Conservation (phyloP, 2,329 filamentous ascomycete genomes). For the Teratosphaeria gauchensis region DNA sequence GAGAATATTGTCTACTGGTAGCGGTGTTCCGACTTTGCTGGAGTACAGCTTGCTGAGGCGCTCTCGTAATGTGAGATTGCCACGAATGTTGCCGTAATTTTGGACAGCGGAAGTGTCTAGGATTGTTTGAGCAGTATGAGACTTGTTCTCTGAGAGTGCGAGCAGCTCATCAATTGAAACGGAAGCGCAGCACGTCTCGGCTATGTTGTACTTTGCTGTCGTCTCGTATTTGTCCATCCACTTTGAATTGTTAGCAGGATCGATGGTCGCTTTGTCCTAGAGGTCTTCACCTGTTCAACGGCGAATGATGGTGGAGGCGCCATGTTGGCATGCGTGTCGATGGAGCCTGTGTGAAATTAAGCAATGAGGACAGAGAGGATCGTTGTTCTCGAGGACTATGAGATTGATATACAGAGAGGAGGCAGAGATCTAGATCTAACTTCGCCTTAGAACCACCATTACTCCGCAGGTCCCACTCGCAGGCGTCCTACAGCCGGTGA, state of each 20-base stretch:
- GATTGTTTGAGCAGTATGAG: constrained; percentile 30
- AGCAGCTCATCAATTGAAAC: constrained; percentile 61
- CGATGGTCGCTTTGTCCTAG: neutral
- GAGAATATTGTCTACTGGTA: constrained; percentile 55
- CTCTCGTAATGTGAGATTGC: constrained; percentile 52
- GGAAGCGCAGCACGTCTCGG: constrained; percentile 69
- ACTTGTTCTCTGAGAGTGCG: constrained; percentile 48
- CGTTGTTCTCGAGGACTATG: neutral
- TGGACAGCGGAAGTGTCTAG: constrained; percentile 49
- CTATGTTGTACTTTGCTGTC: constrained; percentile 55
- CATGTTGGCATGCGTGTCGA: constrained; percentile 7
- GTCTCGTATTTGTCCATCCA: constrained; percentile 50
- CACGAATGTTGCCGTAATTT: constrained; percentile 65
- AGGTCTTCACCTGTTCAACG: constrained; percentile 54
- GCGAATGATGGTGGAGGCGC: constrained; percentile 43
- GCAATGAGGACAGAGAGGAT: neutral
- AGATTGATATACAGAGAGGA: neutral
- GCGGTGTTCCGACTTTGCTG: constrained; percentile 38
- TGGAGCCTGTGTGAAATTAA: neutral
- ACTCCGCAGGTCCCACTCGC: neutral
- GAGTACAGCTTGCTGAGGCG: constrained; percentile 59
- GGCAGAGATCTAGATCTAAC: neutral
- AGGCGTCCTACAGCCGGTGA: neutral
- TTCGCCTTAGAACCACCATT: neutral
- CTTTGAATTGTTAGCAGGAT: constrained; percentile 22